Conservation (phyloP, 345 rosid genomes). For the Moringa oleifera region DNA sequence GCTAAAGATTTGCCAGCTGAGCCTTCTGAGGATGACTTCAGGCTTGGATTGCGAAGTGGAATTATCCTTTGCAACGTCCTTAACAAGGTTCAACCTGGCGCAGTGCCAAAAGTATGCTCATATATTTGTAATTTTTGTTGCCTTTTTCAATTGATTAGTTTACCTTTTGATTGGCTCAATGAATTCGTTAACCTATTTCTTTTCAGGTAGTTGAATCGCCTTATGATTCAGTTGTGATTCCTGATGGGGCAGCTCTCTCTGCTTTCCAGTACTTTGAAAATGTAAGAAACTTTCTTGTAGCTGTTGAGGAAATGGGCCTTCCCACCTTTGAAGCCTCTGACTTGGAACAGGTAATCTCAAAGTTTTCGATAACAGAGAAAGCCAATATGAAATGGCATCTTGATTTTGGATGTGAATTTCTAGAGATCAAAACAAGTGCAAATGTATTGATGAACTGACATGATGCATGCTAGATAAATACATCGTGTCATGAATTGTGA, state of each 20-base stretch:
- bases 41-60: conserved; percentile 88
- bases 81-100: conserved; percentile 80
- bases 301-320: conserved; percentile 66
- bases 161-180: neutral
- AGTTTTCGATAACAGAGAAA: neutral
- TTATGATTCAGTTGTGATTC: conserved; percentile 50
- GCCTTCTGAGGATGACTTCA: conserved; percentile 89
- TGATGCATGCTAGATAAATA: neutral
- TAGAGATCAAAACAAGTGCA: no score
- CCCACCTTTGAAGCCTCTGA: conserved; percentile 92
- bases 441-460: no score
- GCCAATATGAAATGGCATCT: neutral
- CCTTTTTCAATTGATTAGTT: neutral
- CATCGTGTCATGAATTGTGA: neutral
- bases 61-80: conserved; percentile 80
- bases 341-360: conserved; percentile 61
- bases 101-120: conserved; percentile 58
- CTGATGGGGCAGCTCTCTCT: conserved; percentile 90
- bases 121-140: neutral
- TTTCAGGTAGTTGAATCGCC: conserved; percentile 78
- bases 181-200: neutral
- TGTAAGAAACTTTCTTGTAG: conserved; percentile 77
- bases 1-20: conserved; percentile 86
- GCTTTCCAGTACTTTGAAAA: conserved; percentile 90
- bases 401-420: neutral